Evolutionary conservation across 495 filamentous ascomycete genomes (phyloP).

Genomic region (Xylaria nigripes): DNA sequence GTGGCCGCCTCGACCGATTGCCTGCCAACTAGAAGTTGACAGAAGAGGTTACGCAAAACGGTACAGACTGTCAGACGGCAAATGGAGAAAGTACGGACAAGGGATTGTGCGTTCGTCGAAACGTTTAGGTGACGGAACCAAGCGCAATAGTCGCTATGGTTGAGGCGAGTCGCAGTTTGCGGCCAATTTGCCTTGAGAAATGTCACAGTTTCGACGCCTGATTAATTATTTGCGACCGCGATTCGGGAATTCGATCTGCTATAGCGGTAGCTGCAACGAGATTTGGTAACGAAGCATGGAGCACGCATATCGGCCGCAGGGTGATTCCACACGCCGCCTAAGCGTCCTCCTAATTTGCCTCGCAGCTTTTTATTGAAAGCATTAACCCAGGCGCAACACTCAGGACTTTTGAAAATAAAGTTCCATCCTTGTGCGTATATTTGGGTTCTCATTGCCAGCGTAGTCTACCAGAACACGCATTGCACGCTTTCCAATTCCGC

Average conservation of each 20-base stretch:
- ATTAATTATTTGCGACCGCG: background rate
- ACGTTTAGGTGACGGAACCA: background rate
- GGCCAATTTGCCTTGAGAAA: background rate
- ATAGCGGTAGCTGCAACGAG: background rate
- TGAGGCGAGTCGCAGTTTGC: background rate
- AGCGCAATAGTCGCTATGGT: background rate
- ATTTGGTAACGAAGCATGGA: background rate
- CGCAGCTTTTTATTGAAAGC: background rate
- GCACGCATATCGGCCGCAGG: slow-evolving; percentile 9
- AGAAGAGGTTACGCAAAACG: background rate
- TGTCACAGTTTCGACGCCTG: background rate
- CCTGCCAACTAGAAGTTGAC: slow-evolving; percentile 36
- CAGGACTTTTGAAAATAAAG: slow-evolving; percentile 9
- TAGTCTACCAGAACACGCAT: background rate
- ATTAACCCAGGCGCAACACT: background rate
- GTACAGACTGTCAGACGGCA: background rate
- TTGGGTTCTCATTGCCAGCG: background rate
- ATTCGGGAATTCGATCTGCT: background rate
- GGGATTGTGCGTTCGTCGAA: background rate
- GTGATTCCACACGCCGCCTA: slow-evolving; percentile 10
- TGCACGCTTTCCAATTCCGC: background rate
- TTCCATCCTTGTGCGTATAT: background rate
- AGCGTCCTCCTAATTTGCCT: slow-evolving; percentile 1
- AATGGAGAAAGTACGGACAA: background rate
- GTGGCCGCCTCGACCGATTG: slow-evolving; percentile 60